phyloP scores from a whole-genome alignment of 352 stramenopile genomes.

The Globisporangium iwayamae region DNA sequence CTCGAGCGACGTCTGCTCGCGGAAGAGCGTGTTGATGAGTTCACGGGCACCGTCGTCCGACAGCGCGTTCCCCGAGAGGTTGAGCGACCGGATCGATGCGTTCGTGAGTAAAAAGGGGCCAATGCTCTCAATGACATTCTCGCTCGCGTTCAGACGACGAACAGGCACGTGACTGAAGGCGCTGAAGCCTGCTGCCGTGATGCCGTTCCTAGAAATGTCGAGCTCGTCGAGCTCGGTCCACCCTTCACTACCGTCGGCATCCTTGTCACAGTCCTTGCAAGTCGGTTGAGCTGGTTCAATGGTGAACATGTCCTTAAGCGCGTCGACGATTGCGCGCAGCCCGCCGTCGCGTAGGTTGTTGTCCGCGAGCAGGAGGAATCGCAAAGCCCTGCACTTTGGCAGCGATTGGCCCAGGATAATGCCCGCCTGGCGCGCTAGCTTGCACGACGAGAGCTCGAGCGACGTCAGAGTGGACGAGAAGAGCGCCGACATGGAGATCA shows the following conservation, averaged over 20 bases:
- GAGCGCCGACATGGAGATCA: conserved; percentile 41
- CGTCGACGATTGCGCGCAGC: conserved; percentile 44
- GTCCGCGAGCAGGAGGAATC: conserved; percentile 32
- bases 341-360: conserved; percentile 61
- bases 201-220: conserved; percentile 43
- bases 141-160: conserved; percentile 18
- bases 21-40: conserved; percentile 29
- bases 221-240: conserved; percentile 30
- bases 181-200: conserved; percentile 32
- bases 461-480: conserved; percentile 32
- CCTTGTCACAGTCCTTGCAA: not conserved
- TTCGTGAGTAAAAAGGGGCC: conserved; percentile 24
- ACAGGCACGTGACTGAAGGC: conserved; percentile 25
- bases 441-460: conserved; percentile 49
- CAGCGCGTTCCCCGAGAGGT: conserved; percentile 33
- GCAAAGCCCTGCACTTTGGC: conserved; percentile 26
- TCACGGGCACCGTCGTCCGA: conserved; percentile 34
- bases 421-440: conserved; percentile 46
- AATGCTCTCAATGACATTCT: conserved; percentile 37
- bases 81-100: conserved; percentile 22
- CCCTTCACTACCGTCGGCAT: not conserved
- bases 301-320: conserved; percentile 24
- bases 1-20: conserved; percentile 21
- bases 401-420: conserved; percentile 63
- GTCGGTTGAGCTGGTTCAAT: not conserved